Conservation (phyloP, 257 asterid genomes). For the Solanum gandarillasii region DNA sequence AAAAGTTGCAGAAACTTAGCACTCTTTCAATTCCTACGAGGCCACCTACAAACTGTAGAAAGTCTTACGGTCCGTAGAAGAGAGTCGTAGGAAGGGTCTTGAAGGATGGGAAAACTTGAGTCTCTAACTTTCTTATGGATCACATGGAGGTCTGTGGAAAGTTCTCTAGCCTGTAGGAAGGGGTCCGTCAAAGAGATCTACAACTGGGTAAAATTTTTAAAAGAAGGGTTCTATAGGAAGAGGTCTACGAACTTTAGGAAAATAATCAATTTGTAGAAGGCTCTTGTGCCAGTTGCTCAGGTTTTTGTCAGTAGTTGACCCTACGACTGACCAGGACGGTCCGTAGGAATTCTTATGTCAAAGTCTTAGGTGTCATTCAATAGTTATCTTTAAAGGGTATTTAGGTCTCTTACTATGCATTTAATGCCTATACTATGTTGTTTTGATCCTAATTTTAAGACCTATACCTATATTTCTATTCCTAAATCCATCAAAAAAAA, state of each 20-base stretch:
- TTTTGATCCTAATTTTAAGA: background rate
- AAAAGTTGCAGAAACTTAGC: no score
- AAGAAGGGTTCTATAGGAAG: background rate
- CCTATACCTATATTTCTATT: background rate
- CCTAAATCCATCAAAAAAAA: no score
- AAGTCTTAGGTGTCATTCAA: background rate
- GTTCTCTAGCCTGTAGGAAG: background rate
- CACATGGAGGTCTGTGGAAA: background rate
- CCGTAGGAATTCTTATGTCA: background rate
- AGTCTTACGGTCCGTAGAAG: background rate
- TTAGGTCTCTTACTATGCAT: background rate
- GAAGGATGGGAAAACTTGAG: background rate
- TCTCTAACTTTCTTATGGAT: background rate
- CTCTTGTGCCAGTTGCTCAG: background rate
- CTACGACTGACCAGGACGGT: background rate
- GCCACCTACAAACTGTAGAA: background rate
- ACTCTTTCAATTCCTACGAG: background rate
- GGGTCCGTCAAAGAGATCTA: background rate
- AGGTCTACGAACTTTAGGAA: background rate
- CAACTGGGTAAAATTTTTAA: background rate
- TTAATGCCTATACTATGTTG: background rate
- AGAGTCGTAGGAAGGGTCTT: background rate
- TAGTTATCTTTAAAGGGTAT: background rate
- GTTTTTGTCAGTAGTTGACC: background rate
- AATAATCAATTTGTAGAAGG: no score